These are phyloP conservation scores for Neltuma alba DNA, from an alignment of 306 rosid species.

Conservation along the genomic window DNA sequence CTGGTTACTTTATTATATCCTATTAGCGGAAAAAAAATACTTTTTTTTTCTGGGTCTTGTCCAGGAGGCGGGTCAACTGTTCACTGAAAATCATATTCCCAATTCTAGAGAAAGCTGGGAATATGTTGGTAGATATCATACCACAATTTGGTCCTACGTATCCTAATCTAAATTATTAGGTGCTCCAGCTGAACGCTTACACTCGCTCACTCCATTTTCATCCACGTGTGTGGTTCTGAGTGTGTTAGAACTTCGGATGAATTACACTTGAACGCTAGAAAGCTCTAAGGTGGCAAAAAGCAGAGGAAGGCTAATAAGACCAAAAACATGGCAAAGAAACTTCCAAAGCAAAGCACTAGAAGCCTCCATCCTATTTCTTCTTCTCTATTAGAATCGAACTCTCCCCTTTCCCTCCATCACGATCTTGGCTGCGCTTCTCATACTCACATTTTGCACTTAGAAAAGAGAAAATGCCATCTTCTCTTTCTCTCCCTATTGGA, in stretches of 20 bases:
- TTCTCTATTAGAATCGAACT: constrained; percentile 31
- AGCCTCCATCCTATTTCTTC: constrained; percentile 36
- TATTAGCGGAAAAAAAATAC: no score
- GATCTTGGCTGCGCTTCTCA: neutral
- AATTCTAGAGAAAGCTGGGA: neutral
- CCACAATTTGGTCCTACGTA: neutral
- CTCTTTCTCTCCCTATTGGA: constrained; percentile 49
- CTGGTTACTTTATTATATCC: neutral
- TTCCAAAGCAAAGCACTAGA: constrained; percentile 48
- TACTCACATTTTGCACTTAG: neutral
- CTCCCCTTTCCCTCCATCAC: constrained; percentile 31
- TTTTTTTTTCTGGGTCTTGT: neutral
- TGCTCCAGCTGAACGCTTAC: neutral
- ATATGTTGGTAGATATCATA: neutral
- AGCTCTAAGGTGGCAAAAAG: neutral
- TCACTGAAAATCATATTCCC: neutral
- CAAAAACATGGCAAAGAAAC: constrained; percentile 14
- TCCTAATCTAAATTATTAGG: neutral
- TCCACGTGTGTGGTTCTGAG: neutral
- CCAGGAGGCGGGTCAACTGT: neutral
- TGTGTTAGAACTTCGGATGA: neutral
- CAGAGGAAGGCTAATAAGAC: neutral
- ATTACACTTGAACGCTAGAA: neutral
- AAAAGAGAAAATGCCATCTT: constrained; percentile 46
- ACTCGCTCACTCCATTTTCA: neutral